Evolutionary conservation across 495 filamentous ascomycete genomes (phyloP).

Genomic region (Xylaria curta): DNA sequence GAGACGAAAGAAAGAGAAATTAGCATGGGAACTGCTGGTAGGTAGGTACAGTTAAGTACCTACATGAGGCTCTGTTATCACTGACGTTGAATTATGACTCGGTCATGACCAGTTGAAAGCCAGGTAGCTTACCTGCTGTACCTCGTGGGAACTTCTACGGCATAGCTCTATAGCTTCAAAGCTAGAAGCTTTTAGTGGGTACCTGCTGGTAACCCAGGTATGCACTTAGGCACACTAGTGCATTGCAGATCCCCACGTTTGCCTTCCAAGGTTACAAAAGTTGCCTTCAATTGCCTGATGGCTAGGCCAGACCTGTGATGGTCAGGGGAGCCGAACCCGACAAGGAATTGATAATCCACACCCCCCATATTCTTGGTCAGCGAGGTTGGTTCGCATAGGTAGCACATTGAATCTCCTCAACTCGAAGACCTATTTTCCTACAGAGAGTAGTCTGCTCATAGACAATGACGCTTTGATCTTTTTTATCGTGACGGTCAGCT

Average conservation of each 20-base stretch:
- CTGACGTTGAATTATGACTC: background rate
- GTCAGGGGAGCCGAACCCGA: background rate
- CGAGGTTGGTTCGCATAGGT: background rate
- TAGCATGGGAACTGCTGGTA: background rate
- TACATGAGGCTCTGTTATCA: slow-evolving; percentile 1
- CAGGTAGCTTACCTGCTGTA: too few relatives aligned
- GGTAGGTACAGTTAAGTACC: background rate
- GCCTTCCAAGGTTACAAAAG: too few relatives aligned
- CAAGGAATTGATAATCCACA: background rate
- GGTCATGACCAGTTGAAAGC: background rate
- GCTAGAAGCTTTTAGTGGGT: slow-evolving; percentile 15
- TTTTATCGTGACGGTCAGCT: background rate
- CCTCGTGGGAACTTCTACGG: too few relatives aligned
- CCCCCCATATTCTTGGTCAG: background rate
- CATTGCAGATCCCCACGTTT: slow-evolving; percentile 7
- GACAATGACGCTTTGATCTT: background rate
- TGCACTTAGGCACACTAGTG: slow-evolving; percentile 5
- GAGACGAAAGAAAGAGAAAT: background rate
- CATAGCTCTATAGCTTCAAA: background rate
- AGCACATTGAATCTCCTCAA: background rate
- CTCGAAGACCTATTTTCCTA: background rate
- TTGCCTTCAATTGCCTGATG: background rate
- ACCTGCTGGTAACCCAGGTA: background rate
- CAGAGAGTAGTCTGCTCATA: background rate
- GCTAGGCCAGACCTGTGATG: background rate